Percentiles rank a stretch among this genome's conserved stretches.
Conservation (phyloP, 2,329 filamentous ascomycete species). For the Hypomyces rosellus region DNA sequence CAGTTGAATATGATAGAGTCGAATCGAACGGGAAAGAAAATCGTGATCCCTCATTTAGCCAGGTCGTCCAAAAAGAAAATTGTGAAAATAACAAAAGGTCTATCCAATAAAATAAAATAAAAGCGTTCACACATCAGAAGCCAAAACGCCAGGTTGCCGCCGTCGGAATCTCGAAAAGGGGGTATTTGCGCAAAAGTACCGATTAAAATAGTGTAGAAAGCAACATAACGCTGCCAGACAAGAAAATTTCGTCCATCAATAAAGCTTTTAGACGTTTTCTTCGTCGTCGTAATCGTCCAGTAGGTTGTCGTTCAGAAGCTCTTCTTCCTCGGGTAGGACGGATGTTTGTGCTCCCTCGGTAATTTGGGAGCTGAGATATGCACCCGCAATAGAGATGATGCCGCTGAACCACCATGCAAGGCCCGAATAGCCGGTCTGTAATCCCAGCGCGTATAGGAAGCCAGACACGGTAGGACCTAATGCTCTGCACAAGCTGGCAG, state of each 20-base stretch:
- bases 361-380: constrained; percentile 68
- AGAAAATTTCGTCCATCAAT: not conserved
- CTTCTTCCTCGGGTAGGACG: constrained; percentile 35
- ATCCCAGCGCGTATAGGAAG: constrained; percentile 72
- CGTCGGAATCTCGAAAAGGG: constrained; percentile 2
- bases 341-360: constrained; percentile 52
- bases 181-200: constrained; percentile 11
- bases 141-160: constrained; percentile 7
- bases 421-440: constrained; percentile 75
- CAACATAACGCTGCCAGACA: constrained; percentile 1
- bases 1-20: no score
- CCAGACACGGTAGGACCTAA: constrained; percentile 87
- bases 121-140: not conserved
- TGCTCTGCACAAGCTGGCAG: constrained; percentile 80
- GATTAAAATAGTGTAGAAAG: constrained; percentile 5
- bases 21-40: not conserved
- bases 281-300: constrained; percentile 28
- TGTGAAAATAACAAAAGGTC: constrained; percentile 2
- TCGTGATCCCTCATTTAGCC: not conserved
- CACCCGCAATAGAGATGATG: constrained; percentile 67
- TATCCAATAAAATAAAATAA: not conserved
- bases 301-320: constrained; percentile 27
- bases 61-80: not conserved
- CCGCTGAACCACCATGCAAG: constrained; percentile 92
- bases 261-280: constrained; percentile 21